These are phyloP conservation scores for Ensete ventricosum DNA, from an alignment of 176 grass and related monocot species.

Conservation along the genomic window DNA sequence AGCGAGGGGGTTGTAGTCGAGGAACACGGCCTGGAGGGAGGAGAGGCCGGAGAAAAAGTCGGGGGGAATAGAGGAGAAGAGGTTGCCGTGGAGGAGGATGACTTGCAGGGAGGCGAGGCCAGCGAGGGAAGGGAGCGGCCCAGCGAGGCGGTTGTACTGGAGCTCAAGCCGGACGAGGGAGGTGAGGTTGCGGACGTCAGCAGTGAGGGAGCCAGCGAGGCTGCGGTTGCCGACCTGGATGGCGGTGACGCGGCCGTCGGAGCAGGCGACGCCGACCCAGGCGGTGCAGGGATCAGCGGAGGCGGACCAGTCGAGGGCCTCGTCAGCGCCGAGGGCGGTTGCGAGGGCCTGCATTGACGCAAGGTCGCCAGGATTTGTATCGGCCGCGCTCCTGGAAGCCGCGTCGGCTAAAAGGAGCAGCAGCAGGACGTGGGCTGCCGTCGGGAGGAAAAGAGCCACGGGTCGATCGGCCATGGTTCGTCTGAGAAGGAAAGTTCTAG, in stretches of 20 bases:
- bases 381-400: neutral
- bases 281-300: slow-evolving; percentile 27
- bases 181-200: slow-evolving; percentile 14
- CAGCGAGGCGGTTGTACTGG: slow-evolving; percentile 2
- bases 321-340: neutral
- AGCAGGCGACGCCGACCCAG: slow-evolving; percentile 25
- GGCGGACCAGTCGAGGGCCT: slow-evolving; percentile 19
- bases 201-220: slow-evolving; percentile 4
- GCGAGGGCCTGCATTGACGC: slow-evolving; percentile 31
- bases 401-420: neutral
- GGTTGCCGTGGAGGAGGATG: slow-evolving; percentile 19
- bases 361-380: slow-evolving; percentile 13
- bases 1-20: slow-evolving; percentile 29
- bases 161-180: slow-evolving; percentile 17
- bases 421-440: neutral
- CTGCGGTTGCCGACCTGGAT: slow-evolving; percentile 12
- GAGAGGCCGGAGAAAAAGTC: slow-evolving; percentile 23
- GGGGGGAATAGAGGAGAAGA: slow-evolving; percentile 23
- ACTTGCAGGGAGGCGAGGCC: slow-evolving; percentile 1
- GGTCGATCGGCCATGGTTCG: neutral
- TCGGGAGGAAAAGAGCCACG: neutral
- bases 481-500: neutral
- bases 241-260: slow-evolving; percentile 6
- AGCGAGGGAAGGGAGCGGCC: slow-evolving; percentile 11
- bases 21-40: slow-evolving; percentile 19